Base-by-base conservation (phyloP, 1,139 yeast species). In the Suhomyces maxii region DNA sequence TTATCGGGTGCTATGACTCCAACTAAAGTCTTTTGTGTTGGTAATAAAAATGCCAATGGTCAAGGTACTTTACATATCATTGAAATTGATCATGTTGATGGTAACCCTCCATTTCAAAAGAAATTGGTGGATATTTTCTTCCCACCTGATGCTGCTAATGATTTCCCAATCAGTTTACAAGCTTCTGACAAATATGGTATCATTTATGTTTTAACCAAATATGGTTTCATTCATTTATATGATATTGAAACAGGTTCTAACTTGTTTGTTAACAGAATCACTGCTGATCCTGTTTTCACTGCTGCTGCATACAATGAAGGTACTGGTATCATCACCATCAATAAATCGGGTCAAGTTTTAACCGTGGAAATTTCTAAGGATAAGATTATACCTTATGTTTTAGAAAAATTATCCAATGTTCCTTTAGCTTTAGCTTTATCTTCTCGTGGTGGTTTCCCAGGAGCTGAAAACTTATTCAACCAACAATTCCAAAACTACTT, bases 91-190 rank as follows among this genome's bases (percentile, higher is more conserved):
- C 98, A 93, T 66, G 89, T 84, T 56, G 87, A 87, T 30, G 85
- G 84, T 44, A 83, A 86, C 61, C 96, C 97, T n/a, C 76, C 79
- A 12, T 95, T 88, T 74, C 82, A 82, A 52, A 95, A 95, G 79
- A 90, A 90, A 69, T 82, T 87, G 34, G 95, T 89, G 39, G 98
- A 93, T 61, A 84, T 95, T 52, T 93, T 88, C 70, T 91, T 93
- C 81, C 99, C 99, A 36, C 93, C 96, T 34, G 99, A 95, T 72
- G 96, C 97, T 37, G 79, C 89, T 40, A 89, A 87, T 65, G 99
- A 95, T 71, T 95, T 95, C 84, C 99, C 99, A 47, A 91, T 95
- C 55, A 82, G 96, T 47, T 83, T 91, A 52, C 96, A 90, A 66
- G 84, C 93, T 40, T 85, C 97, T 33, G 79, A 87, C 70, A 79